Conservation (phyloP, 768 basidiomycete genomes). For the Boletus reticulatus region DNA sequence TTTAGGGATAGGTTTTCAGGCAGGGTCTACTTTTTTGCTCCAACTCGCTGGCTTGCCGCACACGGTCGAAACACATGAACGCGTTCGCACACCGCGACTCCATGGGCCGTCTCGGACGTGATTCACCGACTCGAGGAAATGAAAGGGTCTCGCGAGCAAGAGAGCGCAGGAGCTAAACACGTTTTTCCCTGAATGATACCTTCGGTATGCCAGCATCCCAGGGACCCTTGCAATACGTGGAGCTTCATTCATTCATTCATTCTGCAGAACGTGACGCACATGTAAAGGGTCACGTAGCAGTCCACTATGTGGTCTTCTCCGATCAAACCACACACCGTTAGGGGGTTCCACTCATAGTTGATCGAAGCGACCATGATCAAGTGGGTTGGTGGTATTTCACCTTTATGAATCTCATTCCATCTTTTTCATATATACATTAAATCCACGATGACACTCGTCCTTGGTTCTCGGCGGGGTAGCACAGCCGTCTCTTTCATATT, state of each 20-base stretch:
- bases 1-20: no score
- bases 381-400: not conserved
- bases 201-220: not conserved
- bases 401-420: not conserved
- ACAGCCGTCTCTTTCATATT: not conserved
- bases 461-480: not conserved
- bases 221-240: not conserved
- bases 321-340: not conserved
- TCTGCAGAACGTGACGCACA: not conserved
- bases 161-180: not conserved
- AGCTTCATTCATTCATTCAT: not conserved
- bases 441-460: not conserved
- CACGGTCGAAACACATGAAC: no score
- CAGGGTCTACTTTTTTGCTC: no score
- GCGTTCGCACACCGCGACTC: no score
- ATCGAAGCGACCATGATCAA: not conserved
- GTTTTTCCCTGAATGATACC: not conserved
- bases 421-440: not conserved
- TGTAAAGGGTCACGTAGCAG: not conserved
- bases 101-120: not conserved
- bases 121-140: not conserved
- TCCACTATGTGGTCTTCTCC: not conserved
- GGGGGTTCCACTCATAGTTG: not conserved
- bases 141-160: not conserved
- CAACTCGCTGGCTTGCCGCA: no score